These are phyloP conservation scores for Moesziomyces parantarcticus DNA, from an alignment of 1,284 basidiomycete species.

Conservation along the genomic window DNA sequence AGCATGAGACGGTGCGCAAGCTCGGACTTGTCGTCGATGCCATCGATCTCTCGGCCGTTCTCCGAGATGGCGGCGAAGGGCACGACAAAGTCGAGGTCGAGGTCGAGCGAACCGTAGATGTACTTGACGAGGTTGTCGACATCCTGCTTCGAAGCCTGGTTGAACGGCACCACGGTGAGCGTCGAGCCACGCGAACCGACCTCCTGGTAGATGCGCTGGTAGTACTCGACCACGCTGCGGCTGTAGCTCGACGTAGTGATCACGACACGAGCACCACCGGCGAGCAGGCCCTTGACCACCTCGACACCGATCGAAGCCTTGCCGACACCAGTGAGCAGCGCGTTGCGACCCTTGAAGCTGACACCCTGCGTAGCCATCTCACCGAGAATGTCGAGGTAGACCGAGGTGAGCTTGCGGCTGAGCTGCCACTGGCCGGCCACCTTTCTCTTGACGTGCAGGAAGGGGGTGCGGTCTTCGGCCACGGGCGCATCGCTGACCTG, in stretches of 20 bases:
- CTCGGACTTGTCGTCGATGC: constrained; percentile 95
- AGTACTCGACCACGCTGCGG: constrained; percentile 89
- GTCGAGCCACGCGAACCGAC: constrained; percentile 93
- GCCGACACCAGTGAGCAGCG: constrained; percentile 94
- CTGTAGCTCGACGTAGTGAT: constrained; percentile 81
- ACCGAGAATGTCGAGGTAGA: constrained; percentile 89
- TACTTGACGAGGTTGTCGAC: constrained; percentile 93
- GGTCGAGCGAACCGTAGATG: constrained; percentile 90
- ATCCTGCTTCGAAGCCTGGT: constrained; percentile 97
- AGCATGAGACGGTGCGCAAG: constrained; percentile 88
- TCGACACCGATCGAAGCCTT: constrained; percentile 98
- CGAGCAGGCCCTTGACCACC: constrained; percentile 93
- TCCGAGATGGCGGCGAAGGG: constrained; percentile 98
- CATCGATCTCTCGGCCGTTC: constrained; percentile 97
- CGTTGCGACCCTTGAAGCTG: constrained; percentile 98
- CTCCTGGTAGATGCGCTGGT: constrained; percentile 96
- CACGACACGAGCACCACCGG: constrained; percentile 94
- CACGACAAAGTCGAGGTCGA: constrained; percentile 97
- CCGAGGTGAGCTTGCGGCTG: constrained; percentile 87
- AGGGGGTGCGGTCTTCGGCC: constrained; percentile 81
- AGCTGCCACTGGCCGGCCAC: constrained; percentile 97
- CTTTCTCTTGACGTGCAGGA: constrained; percentile 95
- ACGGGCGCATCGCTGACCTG: constrained; percentile 51
- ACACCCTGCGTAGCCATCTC: constrained; percentile 98
- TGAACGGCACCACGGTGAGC: constrained; percentile 97